These are phyloP conservation scores for Pseudogymnoascus sp. DNA, from an alignment of 2,329 filamentous ascomycete species.

Conservation along the genomic window DNA sequence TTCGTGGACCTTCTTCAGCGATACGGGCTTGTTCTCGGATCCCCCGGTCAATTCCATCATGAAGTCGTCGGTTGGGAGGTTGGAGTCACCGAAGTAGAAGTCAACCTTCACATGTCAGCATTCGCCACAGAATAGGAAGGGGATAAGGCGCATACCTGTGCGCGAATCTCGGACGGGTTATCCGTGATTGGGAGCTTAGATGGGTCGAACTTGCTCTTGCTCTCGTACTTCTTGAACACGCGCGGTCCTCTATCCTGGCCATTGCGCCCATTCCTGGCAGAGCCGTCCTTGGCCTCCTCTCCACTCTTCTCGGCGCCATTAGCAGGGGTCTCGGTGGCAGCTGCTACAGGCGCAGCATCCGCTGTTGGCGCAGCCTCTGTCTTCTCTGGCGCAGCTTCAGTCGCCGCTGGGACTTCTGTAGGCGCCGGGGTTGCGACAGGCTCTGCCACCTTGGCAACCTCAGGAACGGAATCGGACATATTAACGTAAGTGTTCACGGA, in stretches of 20 bases:
- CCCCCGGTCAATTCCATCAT: slow-evolving; percentile 73
- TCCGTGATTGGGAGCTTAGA: slow-evolving; percentile 46
- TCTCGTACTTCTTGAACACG: slow-evolving; percentile 27
- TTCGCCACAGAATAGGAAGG: slow-evolving; percentile 11
- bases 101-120: slow-evolving; percentile 56
- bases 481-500: background rate
- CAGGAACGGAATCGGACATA: slow-evolving; percentile 5
- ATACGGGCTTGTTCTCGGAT: slow-evolving; percentile 70
- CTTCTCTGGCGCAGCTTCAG: slow-evolving; percentile 14
- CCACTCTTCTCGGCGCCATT: slow-evolving; percentile 10
- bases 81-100: slow-evolving; percentile 92
- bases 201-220: slow-evolving; percentile 49
- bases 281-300: slow-evolving; percentile 15
- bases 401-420: background rate
- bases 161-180: slow-evolving; percentile 58
- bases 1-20: slow-evolving; percentile 66
- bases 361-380: slow-evolving; percentile 8
- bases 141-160: slow-evolving; percentile 43
- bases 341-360: background rate
- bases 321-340: background rate
- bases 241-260: slow-evolving; percentile 11
- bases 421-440: background rate
- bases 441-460: background rate
- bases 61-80: slow-evolving; percentile 82
- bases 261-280: slow-evolving; percentile 9